Evolutionary conservation across 75 land plant genomes (phyloP), one percentile per base, ranked within the genome.

Genomic region (Cunninghamia lanceolata): DNA sequence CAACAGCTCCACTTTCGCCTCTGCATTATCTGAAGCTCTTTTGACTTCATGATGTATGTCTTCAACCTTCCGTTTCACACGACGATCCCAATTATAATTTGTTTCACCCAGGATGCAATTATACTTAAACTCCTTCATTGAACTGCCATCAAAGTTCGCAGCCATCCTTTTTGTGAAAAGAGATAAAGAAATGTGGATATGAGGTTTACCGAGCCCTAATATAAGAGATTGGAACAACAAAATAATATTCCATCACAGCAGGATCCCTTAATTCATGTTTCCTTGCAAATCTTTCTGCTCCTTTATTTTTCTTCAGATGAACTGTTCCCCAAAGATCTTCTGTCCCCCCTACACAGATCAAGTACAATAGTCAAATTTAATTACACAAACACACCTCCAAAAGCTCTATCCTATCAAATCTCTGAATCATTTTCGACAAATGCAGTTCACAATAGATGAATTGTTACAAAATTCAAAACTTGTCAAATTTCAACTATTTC

Each of bases 1-100:
- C 82, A 42, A 35, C 4, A 34, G 28, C 35, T 86, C 84, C 84
- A 28, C 36, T 15, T 91, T 87, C 36, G 89, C 93, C 21, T 91
- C 89, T 0, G 90, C 91, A 46, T 38, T 38, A 10, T 16, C 21
- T 39, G 43, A 73, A 73, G 36, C 82, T n/a, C 52, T 59, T 42
- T 8, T 54, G 30, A 4, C 45, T 83, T 83, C 84, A 73, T 73
- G 13, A 10, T 52, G 34, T 39, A 21, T 38, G 9, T 32, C 40
- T 83, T 83, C 84, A 53, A 38, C 74, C 84, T 83, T 83, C 25
- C 84, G 35, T 32, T 83, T 83, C 19, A 83, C 38, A 19, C 68
- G 68, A 21, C 84, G 84, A 35, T 75, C 19, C 84, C 84, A 83
- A 63, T 53, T 19, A 52, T 38, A 34, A 36, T 35, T 45, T 11